These are phyloP conservation scores for Prinsepia uniflora DNA, from an alignment of 306 rosid species.

Conservation along the genomic window DNA sequence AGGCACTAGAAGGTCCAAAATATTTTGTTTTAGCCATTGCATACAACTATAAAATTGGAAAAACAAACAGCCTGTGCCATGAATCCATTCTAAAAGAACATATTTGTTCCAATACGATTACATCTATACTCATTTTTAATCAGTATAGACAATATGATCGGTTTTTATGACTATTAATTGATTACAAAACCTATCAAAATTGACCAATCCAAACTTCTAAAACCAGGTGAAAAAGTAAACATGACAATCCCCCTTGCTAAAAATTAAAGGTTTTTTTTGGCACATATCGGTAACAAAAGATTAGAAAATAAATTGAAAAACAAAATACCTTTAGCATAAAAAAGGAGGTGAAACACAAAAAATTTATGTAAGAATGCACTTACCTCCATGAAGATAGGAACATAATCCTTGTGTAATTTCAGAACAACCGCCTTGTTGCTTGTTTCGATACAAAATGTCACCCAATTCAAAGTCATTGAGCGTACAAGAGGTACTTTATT, in stretches of 20 bases:
- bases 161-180: background rate
- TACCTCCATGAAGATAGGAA: slow-evolving; percentile 98
- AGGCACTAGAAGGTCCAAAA: slow-evolving; percentile 58
- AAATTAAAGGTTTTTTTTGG: background rate
- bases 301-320: background rate
- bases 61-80: background rate
- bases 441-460: slow-evolving; percentile 85
- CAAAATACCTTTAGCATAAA: background rate
- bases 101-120: background rate
- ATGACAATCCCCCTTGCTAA: background rate
- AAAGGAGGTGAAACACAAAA: background rate
- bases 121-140: background rate
- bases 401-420: slow-evolving; percentile 91
- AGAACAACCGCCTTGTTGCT: slow-evolving; percentile 71
- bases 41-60: background rate
- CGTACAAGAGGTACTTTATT: slow-evolving; percentile 99
- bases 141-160: background rate
- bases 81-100: background rate
- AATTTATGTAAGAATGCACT: slow-evolving; percentile 29
- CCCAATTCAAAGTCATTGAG: slow-evolving; percentile 80
- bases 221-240: background rate
- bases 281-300: background rate
- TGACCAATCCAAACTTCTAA: background rate
- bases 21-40: slow-evolving; percentile 3
- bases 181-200: background rate